phyloP scores from a whole-genome alignment of 2,329 filamentous ascomycete genomes.

The Colletotrichum navitas region DNA sequence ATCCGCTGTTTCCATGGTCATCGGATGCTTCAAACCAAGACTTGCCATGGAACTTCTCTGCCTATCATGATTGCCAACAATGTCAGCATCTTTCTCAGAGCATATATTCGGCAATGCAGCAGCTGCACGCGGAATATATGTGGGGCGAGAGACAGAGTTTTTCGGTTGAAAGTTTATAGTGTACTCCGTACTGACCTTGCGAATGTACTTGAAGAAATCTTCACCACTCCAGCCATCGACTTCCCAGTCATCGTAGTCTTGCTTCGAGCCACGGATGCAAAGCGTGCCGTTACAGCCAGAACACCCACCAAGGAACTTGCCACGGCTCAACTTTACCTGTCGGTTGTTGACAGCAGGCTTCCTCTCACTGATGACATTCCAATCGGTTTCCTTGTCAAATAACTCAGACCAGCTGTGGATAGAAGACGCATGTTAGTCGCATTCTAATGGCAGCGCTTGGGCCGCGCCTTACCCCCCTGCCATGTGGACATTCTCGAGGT shows the following conservation, averaged over 20 bases:
- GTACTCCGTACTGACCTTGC: conserved; percentile 60
- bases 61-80: conserved; percentile 46
- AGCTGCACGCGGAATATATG: not conserved
- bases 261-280: conserved; percentile 61
- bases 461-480: conserved; percentile 56
- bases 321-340: conserved; percentile 61
- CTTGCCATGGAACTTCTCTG: conserved; percentile 70
- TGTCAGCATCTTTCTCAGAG: not conserved
- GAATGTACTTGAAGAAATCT: conserved; percentile 69
- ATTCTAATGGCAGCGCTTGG: too few relatives aligned
- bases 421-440: not conserved
- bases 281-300: conserved; percentile 64
- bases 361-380: conserved; percentile 61
- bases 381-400: conserved; percentile 60
- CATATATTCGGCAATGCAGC: not conserved
- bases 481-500: conserved; percentile 65
- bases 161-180: not conserved
- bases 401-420: conserved; percentile 27
- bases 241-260: conserved; percentile 67
- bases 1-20: conserved; percentile 64
- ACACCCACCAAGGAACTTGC: conserved; percentile 63
- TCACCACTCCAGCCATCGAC: conserved; percentile 68
- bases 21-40: conserved; percentile 66
- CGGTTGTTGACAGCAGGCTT: conserved; percentile 55
- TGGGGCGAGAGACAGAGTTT: not conserved